These are phyloP conservation scores for Sordariomycetes sp. DNA, from an alignment of 2,329 filamentous ascomycete genomes.

Conservation along the genomic window DNA sequence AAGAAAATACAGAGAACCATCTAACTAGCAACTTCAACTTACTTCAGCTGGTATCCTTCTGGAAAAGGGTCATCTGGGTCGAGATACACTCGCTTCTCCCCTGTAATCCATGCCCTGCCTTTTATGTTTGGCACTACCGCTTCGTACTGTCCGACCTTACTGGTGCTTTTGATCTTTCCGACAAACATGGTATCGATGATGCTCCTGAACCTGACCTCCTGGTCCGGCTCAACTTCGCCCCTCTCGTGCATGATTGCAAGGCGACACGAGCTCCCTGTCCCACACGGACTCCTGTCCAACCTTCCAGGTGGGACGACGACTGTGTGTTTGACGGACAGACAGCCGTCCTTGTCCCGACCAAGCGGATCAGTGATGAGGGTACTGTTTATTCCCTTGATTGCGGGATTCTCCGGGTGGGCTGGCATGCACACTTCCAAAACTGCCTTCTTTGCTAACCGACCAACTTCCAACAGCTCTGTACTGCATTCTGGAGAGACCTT, in stretches of 20 bases:
- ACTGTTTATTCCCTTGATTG: constrained; percentile 28
- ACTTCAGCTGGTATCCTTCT: too few species aligned
- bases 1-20: too few species aligned
- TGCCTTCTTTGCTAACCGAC: constrained; percentile 30
- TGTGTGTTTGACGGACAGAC: constrained; percentile 24
- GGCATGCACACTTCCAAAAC: constrained; percentile 23
- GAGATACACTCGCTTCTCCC: constrained; percentile 26
- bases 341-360: constrained; percentile 6
- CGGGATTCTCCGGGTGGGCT: constrained; percentile 31
- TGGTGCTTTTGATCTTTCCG: constrained; percentile 21
- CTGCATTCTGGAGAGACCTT: constrained; percentile 17
- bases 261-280: constrained; percentile 30
- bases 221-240: constrained; percentile 21
- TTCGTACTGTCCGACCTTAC: constrained; percentile 22
- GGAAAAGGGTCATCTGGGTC: constrained; percentile 30
- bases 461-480: constrained; percentile 26
- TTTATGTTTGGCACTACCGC: constrained; percentile 27
- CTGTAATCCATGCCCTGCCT: constrained; percentile 31
- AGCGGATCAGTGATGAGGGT: constrained; percentile 28
- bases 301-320: constrained; percentile 32
- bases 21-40: too few species aligned
- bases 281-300: constrained; percentile 33
- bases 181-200: constrained; percentile 30
- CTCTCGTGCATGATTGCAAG: constrained; percentile 29
- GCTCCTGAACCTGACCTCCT: constrained; percentile 24